Conservation (phyloP, 805 yeast species). For the Wickerhamomyces ciferrii region DNA sequence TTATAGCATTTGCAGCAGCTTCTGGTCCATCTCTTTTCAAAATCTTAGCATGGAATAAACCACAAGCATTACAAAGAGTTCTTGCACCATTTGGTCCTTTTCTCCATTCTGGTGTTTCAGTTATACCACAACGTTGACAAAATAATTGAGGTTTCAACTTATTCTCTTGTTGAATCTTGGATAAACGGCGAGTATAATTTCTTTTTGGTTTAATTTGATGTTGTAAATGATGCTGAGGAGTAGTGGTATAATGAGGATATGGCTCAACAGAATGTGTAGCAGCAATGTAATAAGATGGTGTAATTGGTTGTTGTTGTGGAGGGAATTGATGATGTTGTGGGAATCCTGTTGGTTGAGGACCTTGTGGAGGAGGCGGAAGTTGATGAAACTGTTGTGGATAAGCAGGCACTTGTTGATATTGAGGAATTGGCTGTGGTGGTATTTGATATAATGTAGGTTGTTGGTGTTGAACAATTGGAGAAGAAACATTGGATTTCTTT, state of each 20-base stretch:
- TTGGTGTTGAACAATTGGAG: background rate
- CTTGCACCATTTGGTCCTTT: slow-evolving; percentile 75
- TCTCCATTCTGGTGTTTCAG: slow-evolving; percentile 79
- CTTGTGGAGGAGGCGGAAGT: background rate
- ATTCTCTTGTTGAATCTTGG: background rate
- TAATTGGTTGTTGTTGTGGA: background rate
- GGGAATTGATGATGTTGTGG: slow-evolving; percentile 1
- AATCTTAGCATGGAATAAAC: slow-evolving; percentile 66
- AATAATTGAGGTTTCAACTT: slow-evolving; percentile 7
- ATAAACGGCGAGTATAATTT: background rate
- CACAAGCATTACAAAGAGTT: slow-evolving; percentile 81
- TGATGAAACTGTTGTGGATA: background rate
- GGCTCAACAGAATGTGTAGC: background rate
- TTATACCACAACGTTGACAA: slow-evolving; percentile 46
- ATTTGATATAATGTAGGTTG: background rate
- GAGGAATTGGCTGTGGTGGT: background rate
- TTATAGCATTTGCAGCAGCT: slow-evolving; percentile 21
- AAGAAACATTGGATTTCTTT: background rate
- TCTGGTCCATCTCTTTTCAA: slow-evolving; percentile 36
- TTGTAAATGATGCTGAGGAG: background rate
- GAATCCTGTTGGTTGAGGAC: background rate
- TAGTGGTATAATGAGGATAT: background rate
- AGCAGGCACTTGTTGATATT: background rate
- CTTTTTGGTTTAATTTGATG: background rate
- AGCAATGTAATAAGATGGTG: background rate